Base-by-base conservation (phyloP, 2,329 filamentous ascomycete species). In the Alternaria panax region DNA sequence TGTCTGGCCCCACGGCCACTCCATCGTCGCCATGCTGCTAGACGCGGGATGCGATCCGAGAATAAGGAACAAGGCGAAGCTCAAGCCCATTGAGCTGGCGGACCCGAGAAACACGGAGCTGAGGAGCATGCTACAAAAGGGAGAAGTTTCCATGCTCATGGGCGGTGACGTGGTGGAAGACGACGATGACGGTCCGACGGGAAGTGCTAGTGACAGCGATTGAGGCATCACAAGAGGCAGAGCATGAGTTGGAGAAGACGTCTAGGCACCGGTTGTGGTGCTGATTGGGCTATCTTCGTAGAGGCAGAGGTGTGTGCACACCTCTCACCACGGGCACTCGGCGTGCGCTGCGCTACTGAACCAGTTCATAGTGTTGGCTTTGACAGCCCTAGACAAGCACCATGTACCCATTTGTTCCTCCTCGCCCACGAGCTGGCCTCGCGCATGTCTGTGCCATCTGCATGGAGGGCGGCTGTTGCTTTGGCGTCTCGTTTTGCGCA, bases 11-110 rank as follows among this genome's bases (percentile, higher is more conserved):
- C 88, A 87, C 65, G 91, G 89, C 67, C 82, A 84, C 68, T 84
- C 86, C 18, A 84, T 95, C 54, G 85, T 94, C 67, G 85, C 89
- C 69, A 92, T 95, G 84, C 88, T 96, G 84, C 85, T 94, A 65
- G 92, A 95, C 80, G 92, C 92, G 54, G 92, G 92, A 58, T 86
- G 85, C 63, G 86, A 88, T 72, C 84, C 86, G 9, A 80, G 83
- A 66, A 82, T 87, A 81, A 80, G 82, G 77, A 94, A 94, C 81
- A 90, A 90, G 79, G 89, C 87, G 53, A 89, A 90, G 70, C 84
- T 92, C 60, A 91, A 88, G 51, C 85, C 92, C 27, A 74, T 85
- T 54, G 89, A 93, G 78, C 85, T 94, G 62, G 89, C 89, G 54
- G 91, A 94, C 78, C 91, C 91, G 16, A 74, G 84, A 47, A 92